Conservation (phyloP, 257 asterid genomes). For the Solanum okadae region DNA sequence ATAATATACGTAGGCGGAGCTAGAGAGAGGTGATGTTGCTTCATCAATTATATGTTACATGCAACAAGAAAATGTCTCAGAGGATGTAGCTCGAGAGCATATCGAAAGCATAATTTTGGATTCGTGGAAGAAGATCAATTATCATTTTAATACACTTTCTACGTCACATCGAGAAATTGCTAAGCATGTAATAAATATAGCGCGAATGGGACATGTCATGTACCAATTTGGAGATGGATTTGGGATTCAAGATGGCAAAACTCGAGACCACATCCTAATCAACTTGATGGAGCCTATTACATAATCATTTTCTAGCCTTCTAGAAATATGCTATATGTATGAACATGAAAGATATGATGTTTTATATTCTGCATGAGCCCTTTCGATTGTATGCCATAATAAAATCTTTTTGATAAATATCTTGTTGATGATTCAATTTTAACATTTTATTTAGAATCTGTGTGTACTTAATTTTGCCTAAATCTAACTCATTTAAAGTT, state of each 20-base stretch:
- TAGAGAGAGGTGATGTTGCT: slow-evolving; percentile 58
- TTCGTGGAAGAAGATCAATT: slow-evolving; percentile 38
- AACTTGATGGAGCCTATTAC: slow-evolving; percentile 33
- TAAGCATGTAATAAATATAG: slow-evolving; percentile 22
- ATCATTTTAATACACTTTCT: not conserved
- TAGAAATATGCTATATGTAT: not conserved
- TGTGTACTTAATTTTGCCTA: not conserved
- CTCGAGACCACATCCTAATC: slow-evolving; percentile 20
- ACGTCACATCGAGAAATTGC: not conserved
- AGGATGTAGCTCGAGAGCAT: slow-evolving; percentile 32
- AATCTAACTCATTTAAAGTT: not conserved
- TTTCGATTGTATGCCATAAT: not conserved
- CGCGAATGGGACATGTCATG: slow-evolving; percentile 26
- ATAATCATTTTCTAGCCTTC: not conserved
- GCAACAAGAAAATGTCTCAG: slow-evolving; percentile 37
- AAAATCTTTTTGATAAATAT: too few species aligned
- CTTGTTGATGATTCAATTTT: not conserved
- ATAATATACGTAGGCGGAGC: slow-evolving; percentile 28
- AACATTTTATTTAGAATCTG: too few species aligned
- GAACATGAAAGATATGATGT: not conserved
- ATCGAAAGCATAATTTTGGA: slow-evolving; percentile 4
- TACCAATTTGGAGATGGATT: slow-evolving; percentile 55
- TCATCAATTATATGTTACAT: slow-evolving; percentile 54
- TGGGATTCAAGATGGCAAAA: slow-evolving; percentile 37
- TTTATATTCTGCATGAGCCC: not conserved